Evolutionary conservation across 371 early-diverging fungal species (phyloP).

Genomic region (Ordospora colligata): DNA sequence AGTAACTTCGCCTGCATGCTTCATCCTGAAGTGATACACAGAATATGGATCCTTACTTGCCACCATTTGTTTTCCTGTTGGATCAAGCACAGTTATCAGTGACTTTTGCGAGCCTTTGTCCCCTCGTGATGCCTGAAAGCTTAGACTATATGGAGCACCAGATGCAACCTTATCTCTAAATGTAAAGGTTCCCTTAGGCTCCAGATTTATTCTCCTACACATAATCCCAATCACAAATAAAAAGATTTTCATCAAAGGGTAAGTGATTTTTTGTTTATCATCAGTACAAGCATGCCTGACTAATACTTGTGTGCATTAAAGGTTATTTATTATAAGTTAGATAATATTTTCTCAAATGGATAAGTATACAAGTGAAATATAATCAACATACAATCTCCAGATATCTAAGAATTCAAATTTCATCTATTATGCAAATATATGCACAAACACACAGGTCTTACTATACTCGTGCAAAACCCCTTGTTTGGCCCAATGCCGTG

Average conservation of each 20-base stretch:
- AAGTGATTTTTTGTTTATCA: constrained; percentile 7
- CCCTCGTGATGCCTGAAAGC: constrained; percentile 16
- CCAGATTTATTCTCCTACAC: constrained; percentile 30
- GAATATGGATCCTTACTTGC: background rate
- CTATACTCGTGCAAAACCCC: no score
- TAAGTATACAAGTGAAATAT: no score
- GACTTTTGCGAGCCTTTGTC: background rate
- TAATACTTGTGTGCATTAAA: background rate
- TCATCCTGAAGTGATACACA: constrained; percentile 1
- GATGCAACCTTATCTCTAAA: constrained; percentile 31
- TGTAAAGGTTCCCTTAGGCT: constrained; percentile 22
- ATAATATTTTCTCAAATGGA: background rate
- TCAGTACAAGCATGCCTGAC: background rate
- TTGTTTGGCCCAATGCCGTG: background rate
- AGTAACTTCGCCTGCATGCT: constrained; percentile 2
- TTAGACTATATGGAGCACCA: constrained; percentile 27
- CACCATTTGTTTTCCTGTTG: background rate
- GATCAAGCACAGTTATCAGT: background rate
- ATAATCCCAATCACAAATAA: constrained; percentile 8
- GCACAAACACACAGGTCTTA: no score
- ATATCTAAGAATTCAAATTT: no score
- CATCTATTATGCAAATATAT: no score
- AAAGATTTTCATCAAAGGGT: constrained; percentile 18
- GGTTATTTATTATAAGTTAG: background rate
- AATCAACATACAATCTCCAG: no score